Evolutionary conservation across 352 stramenopile genomes (phyloP).

Genomic region (Phytophthora podocarpi): DNA sequence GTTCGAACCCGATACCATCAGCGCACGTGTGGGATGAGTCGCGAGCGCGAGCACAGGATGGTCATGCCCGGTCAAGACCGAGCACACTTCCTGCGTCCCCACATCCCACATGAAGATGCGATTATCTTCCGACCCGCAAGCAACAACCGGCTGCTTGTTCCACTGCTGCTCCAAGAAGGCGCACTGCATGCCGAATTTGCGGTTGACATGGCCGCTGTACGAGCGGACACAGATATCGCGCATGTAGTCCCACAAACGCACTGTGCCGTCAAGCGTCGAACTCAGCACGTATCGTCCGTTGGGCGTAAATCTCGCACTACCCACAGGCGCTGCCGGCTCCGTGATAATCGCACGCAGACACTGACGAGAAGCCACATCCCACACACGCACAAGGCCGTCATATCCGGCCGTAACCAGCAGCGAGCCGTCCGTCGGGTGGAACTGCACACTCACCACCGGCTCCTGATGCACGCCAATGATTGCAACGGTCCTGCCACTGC

Average conservation of each 20-base stretch:
- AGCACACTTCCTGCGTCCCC: slow-evolving; percentile 68
- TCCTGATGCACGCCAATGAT: slow-evolving; percentile 94
- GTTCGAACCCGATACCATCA: slow-evolving; percentile 86
- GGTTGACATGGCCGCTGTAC: slow-evolving; percentile 79
- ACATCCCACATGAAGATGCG: slow-evolving; percentile 94
- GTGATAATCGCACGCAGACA: slow-evolving; percentile 94
- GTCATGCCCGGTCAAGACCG: slow-evolving; percentile 64
- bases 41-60: slow-evolving; percentile 91
- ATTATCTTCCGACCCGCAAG: slow-evolving; percentile 94
- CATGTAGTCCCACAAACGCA: slow-evolving; percentile 93
- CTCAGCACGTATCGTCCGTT: slow-evolving; percentile 95
- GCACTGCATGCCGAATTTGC: slow-evolving; percentile 88
- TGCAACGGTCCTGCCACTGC: slow-evolving; percentile 87
- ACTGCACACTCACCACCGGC: slow-evolving; percentile 93
- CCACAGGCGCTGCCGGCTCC: slow-evolving; percentile 60
- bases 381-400: slow-evolving; percentile 91
- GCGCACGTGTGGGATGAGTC: slow-evolving; percentile 54
- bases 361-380: slow-evolving; percentile 96
- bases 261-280: slow-evolving; percentile 89
- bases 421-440: slow-evolving; percentile 93
- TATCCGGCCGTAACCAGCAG: slow-evolving; percentile 88
- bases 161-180: slow-evolving; percentile 73
- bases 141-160: slow-evolving; percentile 54
- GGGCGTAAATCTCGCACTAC: slow-evolving; percentile 90
- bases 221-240: slow-evolving; percentile 62